These are phyloP conservation scores for Amanita subjunquillea DNA, from an alignment of 768 basidiomycete genomes.

Conservation along the genomic window DNA sequence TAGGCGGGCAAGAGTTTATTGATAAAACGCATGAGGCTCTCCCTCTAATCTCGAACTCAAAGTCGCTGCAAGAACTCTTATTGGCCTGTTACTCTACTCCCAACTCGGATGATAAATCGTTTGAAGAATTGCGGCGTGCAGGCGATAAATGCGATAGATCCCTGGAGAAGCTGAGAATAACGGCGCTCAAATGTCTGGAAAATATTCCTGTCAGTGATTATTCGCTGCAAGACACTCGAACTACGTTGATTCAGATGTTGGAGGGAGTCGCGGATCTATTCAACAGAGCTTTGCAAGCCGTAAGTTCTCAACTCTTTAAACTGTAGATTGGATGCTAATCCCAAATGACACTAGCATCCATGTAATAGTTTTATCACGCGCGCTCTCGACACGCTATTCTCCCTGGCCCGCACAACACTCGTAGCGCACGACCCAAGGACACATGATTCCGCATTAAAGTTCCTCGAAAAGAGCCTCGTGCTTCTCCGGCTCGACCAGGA, in stretches of 20 bases:
- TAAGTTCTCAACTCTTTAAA: slow-evolving; percentile 9
- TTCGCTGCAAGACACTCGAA: slow-evolving; percentile 1
- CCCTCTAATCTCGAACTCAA: neutral
- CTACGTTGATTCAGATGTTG: slow-evolving; percentile 19
- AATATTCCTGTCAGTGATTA: slow-evolving; percentile 1
- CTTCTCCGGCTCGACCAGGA: slow-evolving; percentile 17
- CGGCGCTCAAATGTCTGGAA: slow-evolving; percentile 39
- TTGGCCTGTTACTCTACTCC: neutral
- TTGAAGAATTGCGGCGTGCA: slow-evolving; percentile 27
- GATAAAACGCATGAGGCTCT: neutral
- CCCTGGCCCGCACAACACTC: slow-evolving; percentile 36
- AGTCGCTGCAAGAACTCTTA: slow-evolving; percentile 4
- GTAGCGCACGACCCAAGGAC: slow-evolving; percentile 30
- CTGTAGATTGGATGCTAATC: slow-evolving; percentile 8
- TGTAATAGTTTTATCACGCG: slow-evolving; percentile 17
- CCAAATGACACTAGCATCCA: neutral
- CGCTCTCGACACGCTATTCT: slow-evolving; percentile 45
- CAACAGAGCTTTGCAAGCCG: slow-evolving; percentile 19
- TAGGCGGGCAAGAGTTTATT: neutral
- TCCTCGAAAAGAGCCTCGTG: slow-evolving; percentile 32
- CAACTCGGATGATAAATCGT: slow-evolving; percentile 3
- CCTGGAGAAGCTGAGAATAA: slow-evolving; percentile 47
- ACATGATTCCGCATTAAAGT: slow-evolving; percentile 33
- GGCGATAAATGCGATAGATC: slow-evolving; percentile 49
- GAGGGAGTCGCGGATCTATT: slow-evolving; percentile 23